A percentile compares a stretch with the other conserved stretches of the same genome.
Evolutionary conservation across 495 filamentous ascomycete genomes (phyloP).

Genomic region (Articulospora tetracladia): DNA sequence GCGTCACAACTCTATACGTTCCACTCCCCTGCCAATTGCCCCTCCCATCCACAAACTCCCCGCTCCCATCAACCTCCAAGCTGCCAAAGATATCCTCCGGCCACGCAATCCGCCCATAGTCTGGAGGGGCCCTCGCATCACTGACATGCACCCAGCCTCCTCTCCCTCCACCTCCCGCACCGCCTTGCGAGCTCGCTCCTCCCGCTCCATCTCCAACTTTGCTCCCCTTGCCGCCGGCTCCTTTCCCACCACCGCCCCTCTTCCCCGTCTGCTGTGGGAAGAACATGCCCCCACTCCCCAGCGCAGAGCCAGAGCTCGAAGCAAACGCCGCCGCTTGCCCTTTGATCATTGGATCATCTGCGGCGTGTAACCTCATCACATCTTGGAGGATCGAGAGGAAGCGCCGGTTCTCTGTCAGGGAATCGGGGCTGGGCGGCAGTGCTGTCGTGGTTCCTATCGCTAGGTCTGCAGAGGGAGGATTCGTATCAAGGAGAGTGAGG

Average conservation of each 20-base stretch:
- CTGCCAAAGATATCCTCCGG: conserved; percentile 94
- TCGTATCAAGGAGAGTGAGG: conserved; percentile 71
- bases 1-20: conserved; percentile 65
- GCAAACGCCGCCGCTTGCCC: conserved; percentile 77
- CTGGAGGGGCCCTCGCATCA: conserved; percentile 76
- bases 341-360: conserved; percentile 66
- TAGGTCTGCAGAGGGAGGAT: conserved; percentile 62
- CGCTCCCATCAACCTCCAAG: conserved; percentile 74
- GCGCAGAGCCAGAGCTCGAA: conserved; percentile 67
- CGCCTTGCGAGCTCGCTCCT: conserved; percentile 78
- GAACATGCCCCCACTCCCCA: conserved; percentile 63
- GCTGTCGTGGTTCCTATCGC: conserved; percentile 72
- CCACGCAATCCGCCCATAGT: conserved; percentile 87
- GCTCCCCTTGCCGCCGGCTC: conserved; percentile 39
- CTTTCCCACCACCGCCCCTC: conserved; percentile 20
- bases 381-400: conserved; percentile 75
- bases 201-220: conserved; percentile 59
- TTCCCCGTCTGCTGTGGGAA: conserved; percentile 43
- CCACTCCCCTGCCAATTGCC: conserved; percentile 58
- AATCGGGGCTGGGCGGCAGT: conserved; percentile 72
- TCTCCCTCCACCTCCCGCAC: conserved; percentile 73
- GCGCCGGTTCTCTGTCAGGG: conserved; percentile 69
- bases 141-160: conserved; percentile 91
- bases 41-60: conserved; percentile 53
- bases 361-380: conserved; percentile 65